phyloP scores from a whole-genome alignment of 108 stramenopile species.

The Skeletonema marinoi region DNA sequence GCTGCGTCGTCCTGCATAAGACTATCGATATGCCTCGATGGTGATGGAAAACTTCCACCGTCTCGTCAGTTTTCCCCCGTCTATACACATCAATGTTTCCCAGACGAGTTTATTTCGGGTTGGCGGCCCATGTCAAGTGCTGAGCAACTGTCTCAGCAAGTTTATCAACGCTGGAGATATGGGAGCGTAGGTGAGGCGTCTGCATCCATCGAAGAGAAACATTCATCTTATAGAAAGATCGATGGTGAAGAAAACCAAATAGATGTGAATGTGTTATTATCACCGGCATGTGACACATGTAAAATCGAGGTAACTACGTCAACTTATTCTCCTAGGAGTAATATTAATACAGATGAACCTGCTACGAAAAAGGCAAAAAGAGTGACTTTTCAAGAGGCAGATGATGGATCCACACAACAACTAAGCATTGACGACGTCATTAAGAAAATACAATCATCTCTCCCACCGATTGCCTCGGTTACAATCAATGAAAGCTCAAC shows the following conservation, averaged over 20 bases:
- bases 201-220: background rate
- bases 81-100: conserved; percentile 79
- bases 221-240: conserved; percentile 18
- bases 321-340: too few relatives aligned
- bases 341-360: background rate
- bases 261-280: conserved; percentile 26
- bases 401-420: background rate
- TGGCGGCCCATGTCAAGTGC: conserved; percentile 55
- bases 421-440: conserved; percentile 17
- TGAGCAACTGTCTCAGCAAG: conserved; percentile 12
- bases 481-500: background rate
- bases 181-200: background rate
- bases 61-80: conserved; percentile 65
- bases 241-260: conserved; percentile 2
- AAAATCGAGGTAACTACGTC: conserved; percentile 19
- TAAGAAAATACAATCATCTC: conserved; percentile 15
- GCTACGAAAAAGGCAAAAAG: conserved; percentile 20
- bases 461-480: conserved; percentile 36
- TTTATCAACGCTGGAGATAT: conserved; percentile 29
- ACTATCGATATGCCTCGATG: conserved; percentile 9
- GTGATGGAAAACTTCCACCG: background rate
- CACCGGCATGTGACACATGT: conserved; percentile 29
- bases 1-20: conserved; percentile 48
- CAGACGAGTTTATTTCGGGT: conserved; percentile 61
- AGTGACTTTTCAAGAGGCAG: conserved; percentile 4